phyloP scores from a whole-genome alignment of 2,329 filamentous ascomycete genomes.

The Cylindrodendrum hubeiense region DNA sequence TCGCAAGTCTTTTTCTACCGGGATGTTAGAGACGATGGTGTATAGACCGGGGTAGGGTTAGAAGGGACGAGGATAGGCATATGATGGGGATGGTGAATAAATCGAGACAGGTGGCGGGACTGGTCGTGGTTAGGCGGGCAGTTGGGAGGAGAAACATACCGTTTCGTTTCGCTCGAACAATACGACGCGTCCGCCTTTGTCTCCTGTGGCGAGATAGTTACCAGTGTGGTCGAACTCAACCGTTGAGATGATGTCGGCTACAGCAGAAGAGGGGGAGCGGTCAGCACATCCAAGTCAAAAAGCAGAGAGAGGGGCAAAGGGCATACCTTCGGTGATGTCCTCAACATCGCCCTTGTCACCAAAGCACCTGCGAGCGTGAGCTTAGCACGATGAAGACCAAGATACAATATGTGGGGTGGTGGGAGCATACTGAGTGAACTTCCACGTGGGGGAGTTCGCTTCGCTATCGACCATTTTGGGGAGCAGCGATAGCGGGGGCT shows the following conservation, averaged over 20 bases:
- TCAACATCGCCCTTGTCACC: constrained; percentile 99
- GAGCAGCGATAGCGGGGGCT: constrained; percentile 48
- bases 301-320: constrained; percentile 26
- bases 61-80: not conserved
- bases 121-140: not conserved
- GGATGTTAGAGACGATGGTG: constrained; percentile 28
- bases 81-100: not conserved
- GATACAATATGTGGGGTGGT: constrained; percentile 1
- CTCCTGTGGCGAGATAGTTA: constrained; percentile 90
- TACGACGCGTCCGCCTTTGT: constrained; percentile 88
- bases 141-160: constrained; percentile 64
- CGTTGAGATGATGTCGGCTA: constrained; percentile 91
- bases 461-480: constrained; percentile 96
- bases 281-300: constrained; percentile 34
- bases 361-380: constrained; percentile 79
- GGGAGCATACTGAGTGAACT: constrained; percentile 94
- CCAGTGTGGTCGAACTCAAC: constrained; percentile 93
- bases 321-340: constrained; percentile 93
- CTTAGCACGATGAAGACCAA: constrained; percentile 29
- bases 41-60: constrained; percentile 48
- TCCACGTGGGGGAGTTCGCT: constrained; percentile 96
- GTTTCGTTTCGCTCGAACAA: constrained; percentile 96
- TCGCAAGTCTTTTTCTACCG: constrained; percentile 98
- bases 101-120: not conserved
- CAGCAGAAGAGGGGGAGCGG: constrained; percentile 38